A percentile compares a stretch with the other conserved stretches of the same genome.
Conservation (phyloP, 495 filamentous ascomycete genomes). For the Penicillium daleae region DNA sequence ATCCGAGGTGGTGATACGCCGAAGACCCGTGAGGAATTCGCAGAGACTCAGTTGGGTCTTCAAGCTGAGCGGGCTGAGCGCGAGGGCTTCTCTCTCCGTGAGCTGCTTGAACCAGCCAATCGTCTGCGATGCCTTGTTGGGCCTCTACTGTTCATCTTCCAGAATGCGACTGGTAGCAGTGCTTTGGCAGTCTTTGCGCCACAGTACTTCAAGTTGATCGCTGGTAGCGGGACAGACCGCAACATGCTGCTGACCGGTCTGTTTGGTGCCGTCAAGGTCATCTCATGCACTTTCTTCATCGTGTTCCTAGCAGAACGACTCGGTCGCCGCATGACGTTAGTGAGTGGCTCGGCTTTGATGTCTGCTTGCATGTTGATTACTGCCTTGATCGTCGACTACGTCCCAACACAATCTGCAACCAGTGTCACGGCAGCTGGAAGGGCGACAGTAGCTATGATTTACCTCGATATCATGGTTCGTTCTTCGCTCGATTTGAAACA, state of each 20-base stretch:
- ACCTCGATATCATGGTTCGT: conserved; percentile 31
- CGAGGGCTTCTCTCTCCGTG: conserved; percentile 42
- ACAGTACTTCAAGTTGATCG: conserved; percentile 46
- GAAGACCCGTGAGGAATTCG: conserved; percentile 49
- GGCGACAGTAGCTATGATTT: conserved; percentile 32
- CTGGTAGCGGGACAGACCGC: conserved; percentile 31
- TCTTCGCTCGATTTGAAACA: neutral
- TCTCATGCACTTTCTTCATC: conserved; percentile 43
- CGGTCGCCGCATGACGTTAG: conserved; percentile 39
- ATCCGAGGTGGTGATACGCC: conserved; percentile 45
- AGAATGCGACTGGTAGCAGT: conserved; percentile 32
- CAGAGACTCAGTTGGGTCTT: conserved; percentile 47
- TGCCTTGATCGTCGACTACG: conserved; percentile 27
- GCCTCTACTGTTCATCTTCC: conserved; percentile 26
- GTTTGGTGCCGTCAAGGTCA: conserved; percentile 46
- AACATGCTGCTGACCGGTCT: conserved; percentile 46
- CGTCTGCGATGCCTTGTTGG: conserved; percentile 38
- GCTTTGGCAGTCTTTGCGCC: conserved; percentile 36
- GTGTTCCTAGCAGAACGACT: conserved; percentile 44
- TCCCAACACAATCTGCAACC: conserved; percentile 21
- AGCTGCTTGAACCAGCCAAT: conserved; percentile 47
- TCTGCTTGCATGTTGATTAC: conserved; percentile 32
- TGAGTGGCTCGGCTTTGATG: conserved; percentile 35
- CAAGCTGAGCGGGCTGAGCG: conserved; percentile 44
- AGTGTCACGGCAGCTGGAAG: conserved; percentile 27